phyloP scores from a whole-genome alignment of 2,329 filamentous ascomycete species.

The Colletotrichum sp. region DNA sequence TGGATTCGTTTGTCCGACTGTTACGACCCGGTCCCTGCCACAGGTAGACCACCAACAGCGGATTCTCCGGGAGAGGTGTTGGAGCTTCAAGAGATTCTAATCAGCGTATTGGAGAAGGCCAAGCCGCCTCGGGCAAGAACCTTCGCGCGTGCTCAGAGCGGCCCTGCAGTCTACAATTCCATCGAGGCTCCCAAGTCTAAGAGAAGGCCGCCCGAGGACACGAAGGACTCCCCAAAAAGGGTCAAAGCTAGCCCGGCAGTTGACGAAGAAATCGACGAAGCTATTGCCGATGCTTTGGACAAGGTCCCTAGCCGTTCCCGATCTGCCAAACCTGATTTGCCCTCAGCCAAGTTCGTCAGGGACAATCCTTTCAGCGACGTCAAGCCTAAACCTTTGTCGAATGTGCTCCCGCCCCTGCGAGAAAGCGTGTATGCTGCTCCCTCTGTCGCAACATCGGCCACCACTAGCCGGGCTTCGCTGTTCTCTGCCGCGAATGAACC shows the following conservation, averaged over 20 bases:
- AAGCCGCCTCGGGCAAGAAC: not conserved
- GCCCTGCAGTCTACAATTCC: not conserved
- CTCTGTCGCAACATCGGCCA: not conserved
- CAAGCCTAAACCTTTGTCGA: not conserved
- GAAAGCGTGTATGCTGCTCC: not conserved
- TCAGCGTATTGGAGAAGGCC: not conserved
- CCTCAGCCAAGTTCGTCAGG: not conserved
- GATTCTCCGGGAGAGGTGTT: not conserved
- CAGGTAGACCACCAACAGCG: not conserved
- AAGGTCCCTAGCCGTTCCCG: constrained; percentile 5
- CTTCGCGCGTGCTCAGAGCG: not conserved
- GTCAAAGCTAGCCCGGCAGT: not conserved
- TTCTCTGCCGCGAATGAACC: not conserved
- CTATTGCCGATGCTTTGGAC: not conserved
- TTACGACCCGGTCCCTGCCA: not conserved
- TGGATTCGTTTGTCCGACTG: not conserved
- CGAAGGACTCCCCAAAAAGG: not conserved
- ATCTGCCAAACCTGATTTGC: not conserved
- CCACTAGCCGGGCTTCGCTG: not conserved
- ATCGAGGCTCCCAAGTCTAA: not conserved
- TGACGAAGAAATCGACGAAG: not conserved
- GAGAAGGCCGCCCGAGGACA: not conserved
- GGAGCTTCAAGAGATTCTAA: not conserved
- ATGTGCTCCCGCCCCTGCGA: not conserved
- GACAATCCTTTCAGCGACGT: not conserved